Conservation (phyloP, 108 stramenopile species). For the Seminavis robusta region DNA sequence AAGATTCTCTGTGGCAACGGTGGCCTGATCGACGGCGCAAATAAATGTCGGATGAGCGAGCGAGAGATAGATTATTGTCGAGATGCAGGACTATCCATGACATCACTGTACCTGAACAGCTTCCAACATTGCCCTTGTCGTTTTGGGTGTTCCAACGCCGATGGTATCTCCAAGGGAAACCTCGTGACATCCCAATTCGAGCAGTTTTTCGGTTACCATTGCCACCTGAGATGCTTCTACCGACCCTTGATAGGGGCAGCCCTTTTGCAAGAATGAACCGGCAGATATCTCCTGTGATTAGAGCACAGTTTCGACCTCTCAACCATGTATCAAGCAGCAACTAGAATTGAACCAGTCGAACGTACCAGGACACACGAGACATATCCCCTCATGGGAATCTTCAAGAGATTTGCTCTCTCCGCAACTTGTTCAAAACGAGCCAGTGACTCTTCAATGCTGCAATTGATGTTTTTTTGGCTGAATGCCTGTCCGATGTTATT, state of each 20-base stretch:
- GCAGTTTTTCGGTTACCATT: constrained; percentile 45
- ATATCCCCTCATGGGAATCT: constrained; percentile 78
- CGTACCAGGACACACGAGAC: constrained; percentile 83
- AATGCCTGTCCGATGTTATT: too few species aligned
- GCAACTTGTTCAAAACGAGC: constrained; percentile 61
- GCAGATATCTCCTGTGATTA: too few species aligned
- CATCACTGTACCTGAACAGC: constrained; percentile 28
- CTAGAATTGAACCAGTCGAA: too few species aligned
- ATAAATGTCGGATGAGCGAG: too few species aligned
- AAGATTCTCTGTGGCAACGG: constrained; percentile 24
- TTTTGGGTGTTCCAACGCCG: constrained; percentile 71
- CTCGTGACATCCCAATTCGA: constrained; percentile 86
- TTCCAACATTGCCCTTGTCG: constrained; percentile 40
- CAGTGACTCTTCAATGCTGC: constrained; percentile 76
- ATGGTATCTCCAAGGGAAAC: constrained; percentile 88
- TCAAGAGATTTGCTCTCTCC: not conserved
- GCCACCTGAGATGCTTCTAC: constrained; percentile 62
- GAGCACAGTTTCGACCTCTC: too few species aligned
- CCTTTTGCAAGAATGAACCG: too few species aligned
- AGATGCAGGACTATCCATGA: too few species aligned
- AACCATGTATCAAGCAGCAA: too few species aligned
- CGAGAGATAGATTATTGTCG: too few species aligned
- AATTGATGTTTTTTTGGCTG: constrained; percentile 80
- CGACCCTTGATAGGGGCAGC: constrained; percentile 82
- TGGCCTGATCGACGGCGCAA: too few species aligned